phyloP scores from a whole-genome alignment of 352 stramenopile species.

The Albugo laibachii region DNA sequence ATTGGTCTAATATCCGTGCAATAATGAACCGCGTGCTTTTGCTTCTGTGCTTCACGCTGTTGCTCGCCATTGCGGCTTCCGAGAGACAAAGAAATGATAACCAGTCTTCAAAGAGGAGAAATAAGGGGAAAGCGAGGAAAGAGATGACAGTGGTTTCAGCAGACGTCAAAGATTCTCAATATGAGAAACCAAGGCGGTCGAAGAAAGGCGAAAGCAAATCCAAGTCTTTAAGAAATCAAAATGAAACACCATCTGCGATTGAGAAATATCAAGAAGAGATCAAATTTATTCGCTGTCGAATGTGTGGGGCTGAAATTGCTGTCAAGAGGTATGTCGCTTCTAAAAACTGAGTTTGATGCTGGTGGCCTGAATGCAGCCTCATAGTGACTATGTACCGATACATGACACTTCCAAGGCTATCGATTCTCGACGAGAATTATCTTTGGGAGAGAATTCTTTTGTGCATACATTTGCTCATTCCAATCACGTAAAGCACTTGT shows the following conservation, averaged over 20 bases:
- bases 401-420: constrained; percentile 58
- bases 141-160: no score
- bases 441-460: constrained; percentile 26
- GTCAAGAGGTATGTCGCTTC: constrained; percentile 25
- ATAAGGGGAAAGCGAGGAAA: no score
- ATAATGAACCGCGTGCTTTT: no score
- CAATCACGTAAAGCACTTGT: constrained; percentile 21
- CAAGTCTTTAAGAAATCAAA: no score
- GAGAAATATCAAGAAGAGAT: constrained; percentile 13
- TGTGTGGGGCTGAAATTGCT: constrained; percentile 47
- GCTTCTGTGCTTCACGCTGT: no score
- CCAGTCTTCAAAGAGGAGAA: no score
- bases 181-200: no score
- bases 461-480: constrained; percentile 67
- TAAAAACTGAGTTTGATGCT: background rate
- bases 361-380: background rate
- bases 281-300: constrained; percentile 45
- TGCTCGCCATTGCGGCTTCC: no score
- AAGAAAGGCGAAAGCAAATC: no score
- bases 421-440: constrained; percentile 18
- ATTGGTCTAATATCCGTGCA: no score
- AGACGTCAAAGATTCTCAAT: no score
- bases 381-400: constrained; percentile 45
- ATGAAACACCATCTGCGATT: background rate
- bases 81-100: no score